These are phyloP conservation scores for Roridomyces roridus DNA, from an alignment of 768 basidiomycete species.

Conservation along the genomic window DNA sequence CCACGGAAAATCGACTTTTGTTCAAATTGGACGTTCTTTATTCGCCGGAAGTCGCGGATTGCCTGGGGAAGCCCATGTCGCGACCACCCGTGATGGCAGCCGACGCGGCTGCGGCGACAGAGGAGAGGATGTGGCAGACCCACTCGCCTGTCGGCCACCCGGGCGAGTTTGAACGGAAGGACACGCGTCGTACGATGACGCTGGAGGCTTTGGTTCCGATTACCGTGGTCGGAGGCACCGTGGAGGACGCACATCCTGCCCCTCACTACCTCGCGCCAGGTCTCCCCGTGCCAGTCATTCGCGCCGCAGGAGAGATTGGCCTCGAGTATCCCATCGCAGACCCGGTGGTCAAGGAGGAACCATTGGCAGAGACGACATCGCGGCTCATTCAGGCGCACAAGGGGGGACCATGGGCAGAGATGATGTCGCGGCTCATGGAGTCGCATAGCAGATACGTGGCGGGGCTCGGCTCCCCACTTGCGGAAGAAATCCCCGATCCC, in stretches of 20 bases:
- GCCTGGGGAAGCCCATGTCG: neutral
- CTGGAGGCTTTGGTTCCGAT: slow-evolving; percentile 1
- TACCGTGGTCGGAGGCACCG: neutral
- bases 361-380: slow-evolving; percentile 5
- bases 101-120: neutral
- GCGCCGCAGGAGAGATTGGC: neutral
- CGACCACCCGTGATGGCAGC: too few relatives aligned
- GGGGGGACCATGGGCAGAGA: slow-evolving; percentile 1
- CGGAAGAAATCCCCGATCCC: neutral
- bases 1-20: neutral
- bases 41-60: slow-evolving; percentile 1
- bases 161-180: neutral
- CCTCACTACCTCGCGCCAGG: slow-evolving; percentile 11
- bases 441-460: too few relatives aligned
- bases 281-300: slow-evolving; percentile 1
- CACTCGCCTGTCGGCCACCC: neutral
- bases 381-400: slow-evolving; percentile 10
- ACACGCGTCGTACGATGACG: neutral
- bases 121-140: slow-evolving; percentile 14
- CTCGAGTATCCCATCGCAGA: neutral
- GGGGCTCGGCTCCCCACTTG: too few relatives aligned
- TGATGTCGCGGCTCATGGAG: slow-evolving; percentile 12
- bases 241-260: neutral
- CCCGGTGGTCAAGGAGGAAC: slow-evolving; percentile 1
- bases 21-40: slow-evolving; percentile 3